Base-by-base conservation (phyloP, 768 basidiomycete species). In the Lanmaoa pseudosensibilis region DNA sequence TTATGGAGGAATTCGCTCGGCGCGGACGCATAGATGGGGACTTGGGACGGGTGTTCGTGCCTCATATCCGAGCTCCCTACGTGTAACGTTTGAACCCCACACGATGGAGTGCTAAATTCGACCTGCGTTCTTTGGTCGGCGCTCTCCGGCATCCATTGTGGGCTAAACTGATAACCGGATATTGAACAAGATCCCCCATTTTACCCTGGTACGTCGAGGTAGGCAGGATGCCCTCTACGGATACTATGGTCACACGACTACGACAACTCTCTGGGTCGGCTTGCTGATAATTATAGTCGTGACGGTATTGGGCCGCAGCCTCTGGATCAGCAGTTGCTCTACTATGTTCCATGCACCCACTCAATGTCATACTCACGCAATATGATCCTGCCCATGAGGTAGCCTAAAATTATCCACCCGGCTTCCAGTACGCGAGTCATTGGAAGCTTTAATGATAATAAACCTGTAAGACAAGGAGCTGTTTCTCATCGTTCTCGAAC, bases 1-100 rank as follows among this genome's bases (percentile, higher is more conserved):
- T 66, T 66, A 10, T 92, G 90, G 90, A 84, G 82, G 74, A 87
- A 77, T 66, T 74, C 74, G 5, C 68, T 81, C 8, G 55, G 57
- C 21, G 46, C 56, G 1, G 52, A 47, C 4, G 52, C 54, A 41
- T 69, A 60, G 49, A 43, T 21, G 38, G 8, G 32, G 34, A 21
- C 34, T 9, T 59, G 33, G 36, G 27, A 33, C 4, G 11, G 27
- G 7, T 16, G 9, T 25, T 55, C 18, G 10, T 33, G 16, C 34
- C 32, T 39, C 46, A 37, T 39, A 10, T 19, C 23, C 30, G 25
- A 21, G 5, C 13, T 45, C 15, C 19, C 16, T 12, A 10, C n/a
- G 32, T 54, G 40, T 63, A 50, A 32, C n/a, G 11, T 37, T 33
- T 36, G 37, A 46, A 27, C 41, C 15, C 11, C 27, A 23, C 25